Evolutionary conservation across 108 stramenopile species (phyloP).

Genomic region (Hondaea fermentalgiana): DNA sequence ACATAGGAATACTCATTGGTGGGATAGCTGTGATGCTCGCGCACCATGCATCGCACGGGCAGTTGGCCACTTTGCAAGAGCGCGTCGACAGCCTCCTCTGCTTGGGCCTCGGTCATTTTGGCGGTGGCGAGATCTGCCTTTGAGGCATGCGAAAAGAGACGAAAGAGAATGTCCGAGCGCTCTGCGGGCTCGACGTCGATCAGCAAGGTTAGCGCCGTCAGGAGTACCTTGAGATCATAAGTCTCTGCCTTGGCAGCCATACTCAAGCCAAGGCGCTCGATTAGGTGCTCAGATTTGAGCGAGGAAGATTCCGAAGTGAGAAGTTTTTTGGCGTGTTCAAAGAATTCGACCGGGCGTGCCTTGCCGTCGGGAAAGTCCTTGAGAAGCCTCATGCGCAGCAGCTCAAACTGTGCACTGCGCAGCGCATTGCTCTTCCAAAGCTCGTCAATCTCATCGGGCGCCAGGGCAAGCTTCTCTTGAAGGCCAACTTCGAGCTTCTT

Average conservation of each 20-base stretch:
- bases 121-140: background rate
- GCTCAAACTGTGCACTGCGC: background rate
- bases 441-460: background rate
- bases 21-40: background rate
- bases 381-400: background rate
- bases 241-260: background rate
- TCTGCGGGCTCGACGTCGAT: background rate
- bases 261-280: background rate
- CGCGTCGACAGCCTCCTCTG: background rate
- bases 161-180: background rate
- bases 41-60: background rate
- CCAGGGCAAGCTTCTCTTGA: background rate
- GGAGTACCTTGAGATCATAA: background rate
- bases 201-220: background rate
- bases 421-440: background rate
- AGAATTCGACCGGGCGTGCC: background rate
- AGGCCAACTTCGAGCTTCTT: background rate
- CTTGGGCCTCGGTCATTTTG: background rate
- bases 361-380: background rate
- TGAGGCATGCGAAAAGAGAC: background rate
- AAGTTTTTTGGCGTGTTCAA: background rate
- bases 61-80: background rate
- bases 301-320: background rate
- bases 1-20: background rate
- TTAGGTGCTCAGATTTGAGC: background rate